Evolutionary conservation across 2,329 filamentous ascomycete species (phyloP).

Genomic region (Fonsecaea nubica): DNA sequence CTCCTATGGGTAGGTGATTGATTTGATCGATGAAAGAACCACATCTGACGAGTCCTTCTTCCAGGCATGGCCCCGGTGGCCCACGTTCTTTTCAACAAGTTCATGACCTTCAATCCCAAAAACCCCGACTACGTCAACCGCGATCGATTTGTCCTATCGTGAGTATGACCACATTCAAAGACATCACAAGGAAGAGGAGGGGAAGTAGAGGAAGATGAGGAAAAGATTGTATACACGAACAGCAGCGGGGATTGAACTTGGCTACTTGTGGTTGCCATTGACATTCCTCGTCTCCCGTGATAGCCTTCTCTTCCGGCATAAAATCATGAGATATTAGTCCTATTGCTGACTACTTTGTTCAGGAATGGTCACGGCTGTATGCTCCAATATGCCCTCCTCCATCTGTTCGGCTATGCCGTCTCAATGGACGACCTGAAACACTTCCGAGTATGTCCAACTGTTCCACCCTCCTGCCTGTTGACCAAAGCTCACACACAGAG

Average conservation of each 20-base stretch:
- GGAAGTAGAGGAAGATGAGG: no score
- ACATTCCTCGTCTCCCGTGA: not conserved
- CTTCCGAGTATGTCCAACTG: conserved; percentile 77
- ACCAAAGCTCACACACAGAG: conserved; percentile 35
- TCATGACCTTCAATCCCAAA: conserved; percentile 99
- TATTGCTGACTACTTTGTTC: conserved; percentile 31
- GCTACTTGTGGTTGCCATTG: not conserved
- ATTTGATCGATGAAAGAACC: not conserved
- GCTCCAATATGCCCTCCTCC: conserved; percentile 97
- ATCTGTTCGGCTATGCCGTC: conserved; percentile 90
- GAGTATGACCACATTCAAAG: conserved; percentile 56
- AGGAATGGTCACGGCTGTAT: conserved; percentile 99
- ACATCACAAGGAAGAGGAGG: not conserved
- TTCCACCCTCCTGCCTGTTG: conserved; percentile 55
- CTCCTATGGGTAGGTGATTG: conserved; percentile 73
- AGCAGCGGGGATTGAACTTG: not conserved
- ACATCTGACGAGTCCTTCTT: conserved; percentile 7
- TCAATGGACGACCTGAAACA: conserved; percentile 90
- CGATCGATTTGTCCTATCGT: conserved; percentile 99
- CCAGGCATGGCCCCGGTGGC: conserved; percentile 84
- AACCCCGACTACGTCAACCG: conserved; percentile 97
- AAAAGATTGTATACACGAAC: not conserved
- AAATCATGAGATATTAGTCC: conserved; percentile 1
- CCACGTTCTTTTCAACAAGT: conserved; percentile 98
- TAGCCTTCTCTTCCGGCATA: not conserved